Evolutionary conservation across 345 rosid species (phyloP), one percentile per base, ranked within the genome.

Genomic region (Linum usitatissimum): DNA sequence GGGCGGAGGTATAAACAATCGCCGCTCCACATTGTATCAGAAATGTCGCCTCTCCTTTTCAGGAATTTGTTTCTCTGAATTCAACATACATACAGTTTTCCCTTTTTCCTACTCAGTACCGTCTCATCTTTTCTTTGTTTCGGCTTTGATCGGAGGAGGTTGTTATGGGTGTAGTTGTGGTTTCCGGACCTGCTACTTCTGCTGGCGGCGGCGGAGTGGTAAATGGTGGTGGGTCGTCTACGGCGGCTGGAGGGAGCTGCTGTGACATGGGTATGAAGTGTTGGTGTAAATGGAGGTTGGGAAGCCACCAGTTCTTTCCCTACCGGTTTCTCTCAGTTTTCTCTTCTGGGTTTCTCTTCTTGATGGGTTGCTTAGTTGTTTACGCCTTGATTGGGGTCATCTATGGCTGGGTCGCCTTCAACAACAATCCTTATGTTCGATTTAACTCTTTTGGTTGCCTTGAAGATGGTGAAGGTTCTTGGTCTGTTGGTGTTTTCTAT

Each of bases 401-500:
- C 31, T 90, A 83, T 68, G 82, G 76, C 0, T 83, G 97, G 92
- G 31, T 86, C 1, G 66, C 68, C 34, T 80, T 84, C 66, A 67
- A 64, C 66, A 67, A 64, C 62, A 76, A 71, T 34, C 71, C 84
- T 42, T 54, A 72, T 54, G 68, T 61, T 61, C 70, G 31, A 8
- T 64, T 70, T 59, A 67, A 78, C 48, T 78, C 89, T 34, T 31
- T 75, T 12, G 97, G 97, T 45, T 93, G 99, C 30, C 77, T 60
- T 63, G 90, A 84, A 42, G 97, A 93, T 62, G 75, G 73, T 66
- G 99, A 93, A 61, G 99, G 97, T 66, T 90, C 97, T 14, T 90
- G 97, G 99, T 81, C 99, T 6, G 72, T 93, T 69, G 99, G 99
- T 18, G 82, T 88, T 66, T 87, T 82, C 71, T 87, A 79, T 69